Conservation (phyloP, 2,329 filamentous ascomycete genomes). For the Lecanosticta acicola region DNA sequence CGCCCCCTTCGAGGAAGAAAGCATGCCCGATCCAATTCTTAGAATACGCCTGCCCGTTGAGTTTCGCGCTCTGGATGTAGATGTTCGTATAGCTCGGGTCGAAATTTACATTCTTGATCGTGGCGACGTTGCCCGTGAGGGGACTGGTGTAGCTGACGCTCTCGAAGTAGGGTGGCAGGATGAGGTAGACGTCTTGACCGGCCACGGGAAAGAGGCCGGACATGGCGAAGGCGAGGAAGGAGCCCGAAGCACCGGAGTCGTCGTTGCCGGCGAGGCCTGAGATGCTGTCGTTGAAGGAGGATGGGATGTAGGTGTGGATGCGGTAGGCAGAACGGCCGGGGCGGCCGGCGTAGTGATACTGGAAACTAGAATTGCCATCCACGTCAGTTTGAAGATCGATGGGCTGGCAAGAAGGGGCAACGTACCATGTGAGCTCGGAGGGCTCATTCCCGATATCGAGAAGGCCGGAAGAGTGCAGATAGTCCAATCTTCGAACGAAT, state of each 20-base stretch:
- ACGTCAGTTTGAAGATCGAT: too few relatives aligned
- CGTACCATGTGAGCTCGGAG: slow-evolving; percentile 36
- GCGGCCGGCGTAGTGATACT: slow-evolving; percentile 40
- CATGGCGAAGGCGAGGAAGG: slow-evolving; percentile 23
- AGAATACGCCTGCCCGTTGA: slow-evolving; percentile 17
- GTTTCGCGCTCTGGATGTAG: slow-evolving; percentile 22
- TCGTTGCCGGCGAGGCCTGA: slow-evolving; percentile 22
- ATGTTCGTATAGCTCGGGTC: slow-evolving; percentile 31
- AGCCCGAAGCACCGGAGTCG: slow-evolving; percentile 19
- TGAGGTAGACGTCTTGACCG: slow-evolving; percentile 21
- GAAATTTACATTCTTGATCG: slow-evolving; percentile 28
- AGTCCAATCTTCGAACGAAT: slow-evolving; percentile 37
- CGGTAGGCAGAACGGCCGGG: slow-evolving; percentile 29
- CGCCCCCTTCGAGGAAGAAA: slow-evolving; percentile 20
- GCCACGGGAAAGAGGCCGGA: slow-evolving; percentile 22
- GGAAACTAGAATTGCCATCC: slow-evolving; percentile 29
- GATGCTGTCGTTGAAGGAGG: slow-evolving; percentile 16
- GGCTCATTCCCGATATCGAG: slow-evolving; percentile 43
- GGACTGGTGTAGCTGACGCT: slow-evolving; percentile 22
- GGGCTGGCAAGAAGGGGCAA: too few relatives aligned
- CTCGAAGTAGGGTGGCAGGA: slow-evolving; percentile 21
- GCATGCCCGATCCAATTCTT: slow-evolving; percentile 25
- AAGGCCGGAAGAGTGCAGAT: slow-evolving; percentile 37
- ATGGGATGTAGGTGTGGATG: slow-evolving; percentile 20
- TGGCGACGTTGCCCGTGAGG: slow-evolving; percentile 18